Evolutionary conservation across 306 rosid genomes (phyloP).

Genomic region (Vigna unguiculata): DNA sequence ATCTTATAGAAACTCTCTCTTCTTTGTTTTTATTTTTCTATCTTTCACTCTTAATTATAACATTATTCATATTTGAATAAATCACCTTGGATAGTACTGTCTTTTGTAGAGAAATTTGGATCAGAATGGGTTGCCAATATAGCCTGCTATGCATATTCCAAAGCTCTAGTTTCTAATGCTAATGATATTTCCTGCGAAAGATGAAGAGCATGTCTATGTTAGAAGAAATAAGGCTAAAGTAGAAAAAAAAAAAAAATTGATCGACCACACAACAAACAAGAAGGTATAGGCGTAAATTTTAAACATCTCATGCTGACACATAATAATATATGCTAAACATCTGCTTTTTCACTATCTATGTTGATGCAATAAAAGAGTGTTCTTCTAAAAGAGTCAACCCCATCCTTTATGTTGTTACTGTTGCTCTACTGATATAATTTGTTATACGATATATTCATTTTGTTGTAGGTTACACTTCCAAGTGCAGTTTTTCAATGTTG

Average conservation of each 20-base stretch:
- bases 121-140: conserved; percentile 24
- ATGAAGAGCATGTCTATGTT: conserved; percentile 17
- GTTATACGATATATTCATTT: neutral
- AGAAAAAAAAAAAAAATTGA: neutral
- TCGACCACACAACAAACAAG: neutral
- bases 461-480: neutral
- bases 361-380: neutral
- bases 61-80: conserved; percentile 23
- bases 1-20: neutral
- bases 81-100: conserved; percentile 10
- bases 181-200: conserved; percentile 73
- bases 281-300: neutral
- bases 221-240: conserved; percentile 23
- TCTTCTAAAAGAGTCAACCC: neutral
- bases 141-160: conserved; percentile 45
- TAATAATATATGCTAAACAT: neutral
- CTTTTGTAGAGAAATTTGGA: conserved; percentile 1
- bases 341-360: neutral
- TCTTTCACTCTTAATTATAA: neutral
- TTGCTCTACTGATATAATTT: neutral
- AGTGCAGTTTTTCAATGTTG: neutral
- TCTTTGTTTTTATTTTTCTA: too few relatives aligned
- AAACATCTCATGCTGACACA: conserved; percentile 14
- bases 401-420: neutral
- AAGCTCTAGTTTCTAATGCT: conserved; percentile 60